These are phyloP conservation scores for Digitaria exilis DNA, from an alignment of 202 grass and related monocot genomes.

Conservation along the genomic window DNA sequence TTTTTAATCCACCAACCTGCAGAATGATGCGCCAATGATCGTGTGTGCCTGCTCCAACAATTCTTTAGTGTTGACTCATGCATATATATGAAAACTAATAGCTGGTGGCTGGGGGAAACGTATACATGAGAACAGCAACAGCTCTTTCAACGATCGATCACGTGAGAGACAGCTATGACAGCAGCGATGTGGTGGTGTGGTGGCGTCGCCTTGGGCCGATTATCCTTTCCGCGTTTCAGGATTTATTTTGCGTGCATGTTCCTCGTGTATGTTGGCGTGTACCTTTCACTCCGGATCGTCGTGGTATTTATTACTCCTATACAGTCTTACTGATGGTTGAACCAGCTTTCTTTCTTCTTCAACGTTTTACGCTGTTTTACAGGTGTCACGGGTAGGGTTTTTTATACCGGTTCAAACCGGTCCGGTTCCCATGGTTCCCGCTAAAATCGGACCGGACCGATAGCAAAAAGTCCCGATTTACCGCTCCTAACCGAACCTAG, in stretches of 20 bases:
- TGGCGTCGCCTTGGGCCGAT: not conserved
- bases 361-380: not conserved
- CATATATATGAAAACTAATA: not conserved
- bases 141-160: not conserved
- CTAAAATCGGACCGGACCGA: too few species aligned
- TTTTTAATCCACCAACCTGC: not conserved
- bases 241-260: slow-evolving; percentile 12
- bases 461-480: too few species aligned
- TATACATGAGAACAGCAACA: not conserved
- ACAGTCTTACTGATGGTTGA: too few species aligned
- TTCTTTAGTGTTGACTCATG: slow-evolving; percentile 2
- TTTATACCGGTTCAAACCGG: too few species aligned
- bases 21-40: too few species aligned
- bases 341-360: not conserved
- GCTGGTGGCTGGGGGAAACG: too few species aligned
- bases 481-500: too few species aligned
- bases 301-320: not conserved
- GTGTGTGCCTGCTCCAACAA: not conserved
- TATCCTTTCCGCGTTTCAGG: not conserved
- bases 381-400: not conserved
- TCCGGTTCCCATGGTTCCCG: too few species aligned
- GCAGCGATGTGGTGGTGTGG: not conserved
- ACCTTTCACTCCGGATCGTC: not conserved
- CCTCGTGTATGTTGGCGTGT: not conserved
- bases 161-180: slow-evolving; percentile 9